Evolutionary conservation across 2,329 filamentous ascomycete genomes (phyloP).

Genomic region (Fusarium sublunatum): DNA sequence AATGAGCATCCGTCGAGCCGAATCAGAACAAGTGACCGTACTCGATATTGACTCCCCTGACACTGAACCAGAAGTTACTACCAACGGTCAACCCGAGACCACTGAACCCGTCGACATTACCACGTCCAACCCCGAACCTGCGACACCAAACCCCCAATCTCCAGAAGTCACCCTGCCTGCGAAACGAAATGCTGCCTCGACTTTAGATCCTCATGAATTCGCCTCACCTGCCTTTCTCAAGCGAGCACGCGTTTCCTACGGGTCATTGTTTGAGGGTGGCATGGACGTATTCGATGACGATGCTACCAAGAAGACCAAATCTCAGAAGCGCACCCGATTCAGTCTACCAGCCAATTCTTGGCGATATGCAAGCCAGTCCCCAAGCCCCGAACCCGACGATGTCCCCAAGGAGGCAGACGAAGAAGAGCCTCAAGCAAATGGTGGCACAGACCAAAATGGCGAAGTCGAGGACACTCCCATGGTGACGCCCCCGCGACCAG

Average conservation of each 20-base stretch:
- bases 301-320: slow-evolving; percentile 47
- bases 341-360: slow-evolving; percentile 75
- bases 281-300: slow-evolving; percentile 78
- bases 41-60: slow-evolving; percentile 62
- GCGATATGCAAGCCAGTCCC: slow-evolving; percentile 78
- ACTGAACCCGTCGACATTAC: slow-evolving; percentile 10
- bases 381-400: slow-evolving; percentile 71
- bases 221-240: slow-evolving; percentile 85
- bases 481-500: slow-evolving; percentile 37
- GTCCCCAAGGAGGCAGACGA: slow-evolving; percentile 39
- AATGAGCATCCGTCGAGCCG: slow-evolving; percentile 57
- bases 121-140: slow-evolving; percentile 22
- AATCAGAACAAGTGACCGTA: slow-evolving; percentile 59
- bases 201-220: slow-evolving; percentile 65
- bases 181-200: slow-evolving; percentile 52
- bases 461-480: slow-evolving; percentile 23
- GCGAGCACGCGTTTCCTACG: slow-evolving; percentile 75
- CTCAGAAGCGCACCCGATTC: slow-evolving; percentile 76
- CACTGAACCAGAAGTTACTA: slow-evolving; percentile 32
- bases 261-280: slow-evolving; percentile 71
- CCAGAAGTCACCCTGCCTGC: slow-evolving; percentile 40
- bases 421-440: slow-evolving; percentile 7
- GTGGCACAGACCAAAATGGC: slow-evolving; percentile 9
- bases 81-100: slow-evolving; percentile 30
- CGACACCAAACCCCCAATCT: slow-evolving; percentile 32